Evolutionary conservation across 495 filamentous ascomycete genomes (phyloP).

Genomic region (Friedmanniomyces simplex): DNA sequence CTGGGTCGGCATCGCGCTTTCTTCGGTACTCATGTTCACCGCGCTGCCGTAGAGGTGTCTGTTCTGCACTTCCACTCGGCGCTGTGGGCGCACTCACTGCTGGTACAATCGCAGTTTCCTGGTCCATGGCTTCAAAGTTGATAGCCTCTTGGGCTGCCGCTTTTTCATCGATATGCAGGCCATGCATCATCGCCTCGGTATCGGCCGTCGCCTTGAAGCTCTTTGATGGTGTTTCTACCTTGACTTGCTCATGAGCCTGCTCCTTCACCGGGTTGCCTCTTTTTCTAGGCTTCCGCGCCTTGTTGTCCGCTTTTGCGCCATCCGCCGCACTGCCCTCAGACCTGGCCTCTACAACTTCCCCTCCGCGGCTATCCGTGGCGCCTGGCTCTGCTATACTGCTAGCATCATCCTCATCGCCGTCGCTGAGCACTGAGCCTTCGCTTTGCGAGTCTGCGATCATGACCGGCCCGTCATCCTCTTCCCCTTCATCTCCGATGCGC

Average conservation of each 20-base stretch:
- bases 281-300: slow-evolving; percentile 28
- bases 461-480: slow-evolving; percentile 24
- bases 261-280: slow-evolving; percentile 16
- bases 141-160: slow-evolving; percentile 49
- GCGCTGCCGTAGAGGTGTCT: slow-evolving; percentile 55
- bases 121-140: slow-evolving; percentile 53
- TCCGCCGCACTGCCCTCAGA: background rate
- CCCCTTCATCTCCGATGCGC: slow-evolving; percentile 22
- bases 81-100: slow-evolving; percentile 16
- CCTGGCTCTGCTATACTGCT: slow-evolving; percentile 66
- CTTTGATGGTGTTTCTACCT: slow-evolving; percentile 4
- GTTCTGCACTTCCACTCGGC: slow-evolving; percentile 31
- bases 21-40: slow-evolving; percentile 83
- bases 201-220: slow-evolving; percentile 44
- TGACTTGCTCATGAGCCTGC: background rate
- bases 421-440: slow-evolving; percentile 23
- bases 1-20: slow-evolving; percentile 78
- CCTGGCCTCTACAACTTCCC: slow-evolving; percentile 14
- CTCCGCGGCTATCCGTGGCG: slow-evolving; percentile 35
- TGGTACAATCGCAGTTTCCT: background rate
- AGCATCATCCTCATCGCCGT: slow-evolving; percentile 22
- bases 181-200: slow-evolving; percentile 83
- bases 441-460: slow-evolving; percentile 22
- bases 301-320: slow-evolving; percentile 11
- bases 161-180: slow-evolving; percentile 45